Percentiles rank a stretch among this genome's conserved stretches.
phyloP scores from a whole-genome alignment of 2,329 filamentous ascomycete genomes.

The Colletotrichum sp. region DNA sequence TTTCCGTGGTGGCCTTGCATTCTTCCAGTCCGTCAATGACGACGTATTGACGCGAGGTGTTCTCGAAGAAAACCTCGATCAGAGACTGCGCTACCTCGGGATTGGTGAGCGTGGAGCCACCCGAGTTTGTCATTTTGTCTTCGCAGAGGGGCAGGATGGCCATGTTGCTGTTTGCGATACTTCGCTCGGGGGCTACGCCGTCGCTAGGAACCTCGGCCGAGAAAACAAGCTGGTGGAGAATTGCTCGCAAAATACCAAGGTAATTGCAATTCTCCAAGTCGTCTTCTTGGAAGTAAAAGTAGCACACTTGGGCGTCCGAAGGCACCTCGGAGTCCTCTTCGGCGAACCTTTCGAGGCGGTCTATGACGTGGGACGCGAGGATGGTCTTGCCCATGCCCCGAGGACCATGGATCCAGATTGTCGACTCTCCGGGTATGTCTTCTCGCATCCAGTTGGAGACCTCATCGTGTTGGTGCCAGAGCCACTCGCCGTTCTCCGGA shows the following conservation, averaged over 20 bases:
- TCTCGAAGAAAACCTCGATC: constrained; percentile 33
- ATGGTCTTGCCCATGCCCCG: constrained; percentile 45
- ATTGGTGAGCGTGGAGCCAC: constrained; percentile 29
- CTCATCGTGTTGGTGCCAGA: not conserved
- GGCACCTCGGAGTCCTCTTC: not conserved
- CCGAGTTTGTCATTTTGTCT: constrained; percentile 28
- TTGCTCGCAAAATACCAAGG: constrained; percentile 31
- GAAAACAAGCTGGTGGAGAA: constrained; percentile 35
- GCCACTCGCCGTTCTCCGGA: constrained; percentile 8
- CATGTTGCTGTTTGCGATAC: constrained; percentile 15
- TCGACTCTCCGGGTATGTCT: constrained; percentile 22
- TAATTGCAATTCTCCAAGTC: constrained; percentile 30
- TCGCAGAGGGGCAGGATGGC: constrained; percentile 32
- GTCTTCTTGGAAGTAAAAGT: constrained; percentile 45
- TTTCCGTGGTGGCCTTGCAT: constrained; percentile 30
- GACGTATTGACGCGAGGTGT: constrained; percentile 34
- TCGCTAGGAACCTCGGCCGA: not conserved
- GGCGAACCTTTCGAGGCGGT: constrained; percentile 26
- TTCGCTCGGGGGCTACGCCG: rapidly evolving
- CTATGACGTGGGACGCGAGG: constrained; percentile 41
- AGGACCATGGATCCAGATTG: constrained; percentile 36
- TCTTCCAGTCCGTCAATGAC: constrained; percentile 52
- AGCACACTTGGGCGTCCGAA: constrained; percentile 30
- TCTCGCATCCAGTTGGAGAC: constrained; percentile 17
- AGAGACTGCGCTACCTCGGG: constrained; percentile 29